A percentile compares a stretch with the other conserved stretches of the same genome.
Conservation (phyloP, 2,329 filamentous ascomycete species). For the Aspergillus novoparasiticus region DNA sequence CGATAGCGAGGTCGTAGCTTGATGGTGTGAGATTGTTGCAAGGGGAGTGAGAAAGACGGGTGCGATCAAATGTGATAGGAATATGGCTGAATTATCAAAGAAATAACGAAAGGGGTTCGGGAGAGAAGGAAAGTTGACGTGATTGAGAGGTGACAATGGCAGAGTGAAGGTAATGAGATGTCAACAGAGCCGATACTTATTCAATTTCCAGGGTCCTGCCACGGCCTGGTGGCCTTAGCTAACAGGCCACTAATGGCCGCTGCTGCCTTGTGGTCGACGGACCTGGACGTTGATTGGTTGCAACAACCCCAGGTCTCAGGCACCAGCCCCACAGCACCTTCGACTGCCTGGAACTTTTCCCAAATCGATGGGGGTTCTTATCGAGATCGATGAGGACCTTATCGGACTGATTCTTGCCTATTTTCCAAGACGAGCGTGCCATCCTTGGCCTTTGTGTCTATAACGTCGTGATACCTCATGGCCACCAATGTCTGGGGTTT, state of each 20-base stretch:
- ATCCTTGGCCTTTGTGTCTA: too few species aligned
- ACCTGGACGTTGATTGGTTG: background rate
- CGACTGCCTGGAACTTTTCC: slow-evolving; percentile 1
- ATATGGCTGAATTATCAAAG: background rate
- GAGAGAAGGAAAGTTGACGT: background rate
- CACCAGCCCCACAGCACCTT: background rate
- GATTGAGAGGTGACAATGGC: background rate
- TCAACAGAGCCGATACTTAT: slow-evolving; percentile 1
- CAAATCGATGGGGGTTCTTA: background rate
- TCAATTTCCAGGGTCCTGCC: background rate
- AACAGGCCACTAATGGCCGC: slow-evolving; percentile 1
- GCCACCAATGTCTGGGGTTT: too few species aligned
- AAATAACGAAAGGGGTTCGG: too few species aligned
- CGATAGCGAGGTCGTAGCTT: background rate
- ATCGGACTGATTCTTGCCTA: background rate
- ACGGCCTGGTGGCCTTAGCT: background rate
- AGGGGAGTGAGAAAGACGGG: background rate
- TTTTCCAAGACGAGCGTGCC: too few species aligned
- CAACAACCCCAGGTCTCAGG: background rate
- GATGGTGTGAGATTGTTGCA: background rate
- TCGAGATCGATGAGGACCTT: background rate
- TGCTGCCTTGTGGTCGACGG: slow-evolving; percentile 3
- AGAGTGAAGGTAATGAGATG: background rate
- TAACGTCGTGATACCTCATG: too few species aligned
- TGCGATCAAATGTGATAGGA: too few species aligned